A percentile compares a stretch with the other conserved stretches of the same genome.
Evolutionary conservation across 1,284 basidiomycete genomes (phyloP).

Genomic region (Sutorius eximius): DNA sequence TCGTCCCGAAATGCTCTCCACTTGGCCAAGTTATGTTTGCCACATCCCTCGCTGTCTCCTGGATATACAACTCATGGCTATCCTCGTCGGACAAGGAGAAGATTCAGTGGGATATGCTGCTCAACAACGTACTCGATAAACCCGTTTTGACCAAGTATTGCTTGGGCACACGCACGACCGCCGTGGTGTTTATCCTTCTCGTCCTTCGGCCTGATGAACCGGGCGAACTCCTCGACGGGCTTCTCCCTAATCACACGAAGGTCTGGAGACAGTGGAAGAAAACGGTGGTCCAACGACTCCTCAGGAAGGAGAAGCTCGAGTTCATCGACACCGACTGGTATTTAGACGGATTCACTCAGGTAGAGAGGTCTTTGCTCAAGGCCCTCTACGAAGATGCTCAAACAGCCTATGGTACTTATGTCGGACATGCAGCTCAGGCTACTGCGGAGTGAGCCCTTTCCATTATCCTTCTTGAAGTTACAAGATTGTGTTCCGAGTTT

Average conservation of each 20-base stretch:
- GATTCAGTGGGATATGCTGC: constrained; percentile 28
- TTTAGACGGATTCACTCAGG: constrained; percentile 10
- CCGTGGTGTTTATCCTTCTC: constrained; percentile 32
- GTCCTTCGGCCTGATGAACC: constrained; percentile 26
- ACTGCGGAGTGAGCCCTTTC: neutral
- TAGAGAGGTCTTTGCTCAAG: constrained; percentile 21
- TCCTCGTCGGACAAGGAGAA: constrained; percentile 32
- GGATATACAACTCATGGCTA: constrained; percentile 31
- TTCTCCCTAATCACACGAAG: constrained; percentile 34
- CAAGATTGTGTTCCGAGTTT: neutral
- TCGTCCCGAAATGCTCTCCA: constrained; percentile 29
- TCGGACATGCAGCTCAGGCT: constrained; percentile 1
- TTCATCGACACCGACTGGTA: constrained; percentile 27
- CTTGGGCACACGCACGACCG: constrained; percentile 31
- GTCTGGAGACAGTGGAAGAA: constrained; percentile 33
- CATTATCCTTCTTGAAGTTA: neutral
- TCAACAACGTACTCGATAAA: constrained; percentile 21
- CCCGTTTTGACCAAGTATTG: constrained; percentile 28
- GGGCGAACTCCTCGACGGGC: constrained; percentile 24
- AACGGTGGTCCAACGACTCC: constrained; percentile 16
- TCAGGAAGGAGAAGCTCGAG: constrained; percentile 19
- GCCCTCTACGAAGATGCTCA: constrained; percentile 27
- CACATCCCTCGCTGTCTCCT: constrained; percentile 30
- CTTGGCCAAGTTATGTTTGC: constrained; percentile 38
- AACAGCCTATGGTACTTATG: constrained; percentile 20